A percentile compares a stretch with the other conserved stretches of the same genome.
Evolutionary conservation across 305 asterid genomes (phyloP).

Genomic region (Caryopteris hybrid): DNA sequence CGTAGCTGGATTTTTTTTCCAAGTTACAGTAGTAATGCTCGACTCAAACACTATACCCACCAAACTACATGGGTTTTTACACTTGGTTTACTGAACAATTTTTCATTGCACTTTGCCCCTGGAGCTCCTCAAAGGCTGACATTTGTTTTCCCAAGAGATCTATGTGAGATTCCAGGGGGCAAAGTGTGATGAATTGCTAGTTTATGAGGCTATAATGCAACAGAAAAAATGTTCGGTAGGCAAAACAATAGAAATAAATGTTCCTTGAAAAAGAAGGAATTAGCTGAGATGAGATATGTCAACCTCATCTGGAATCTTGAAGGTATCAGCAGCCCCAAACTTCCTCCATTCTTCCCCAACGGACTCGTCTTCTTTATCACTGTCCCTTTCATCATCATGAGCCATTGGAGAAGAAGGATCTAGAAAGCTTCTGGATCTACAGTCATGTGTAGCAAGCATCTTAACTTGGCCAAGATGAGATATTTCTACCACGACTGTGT

Average conservation of each 20-base stretch:
- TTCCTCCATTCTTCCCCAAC: slow-evolving; percentile 58
- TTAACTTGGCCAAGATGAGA: slow-evolving; percentile 73
- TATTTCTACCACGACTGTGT: slow-evolving; percentile 69
- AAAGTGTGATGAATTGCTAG: too few species aligned
- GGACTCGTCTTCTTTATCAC: slow-evolving; percentile 44
- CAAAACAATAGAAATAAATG: not conserved
- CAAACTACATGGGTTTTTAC: not conserved
- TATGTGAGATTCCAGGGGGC: too few species aligned
- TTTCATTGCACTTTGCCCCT: not conserved
- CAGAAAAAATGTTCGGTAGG: not conserved
- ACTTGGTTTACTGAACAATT: not conserved
- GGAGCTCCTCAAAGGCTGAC: not conserved
- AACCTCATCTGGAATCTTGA: slow-evolving; percentile 74
- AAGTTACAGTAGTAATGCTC: not conserved
- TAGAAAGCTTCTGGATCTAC: slow-evolving; percentile 46
- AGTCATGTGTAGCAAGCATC: slow-evolving; percentile 62
- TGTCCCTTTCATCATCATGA: slow-evolving; percentile 45
- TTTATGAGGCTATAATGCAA: not conserved
- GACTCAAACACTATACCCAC: not conserved
- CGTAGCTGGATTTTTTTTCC: not conserved
- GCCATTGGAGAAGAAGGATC: slow-evolving; percentile 41
- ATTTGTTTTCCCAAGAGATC: not conserved
- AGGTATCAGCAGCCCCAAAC: slow-evolving; percentile 87
- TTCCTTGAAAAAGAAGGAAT: not conserved
- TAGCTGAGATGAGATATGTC: slow-evolving; percentile 76